Base-by-base conservation (phyloP, 345 rosid species). In the Nephelium lappaceum region DNA sequence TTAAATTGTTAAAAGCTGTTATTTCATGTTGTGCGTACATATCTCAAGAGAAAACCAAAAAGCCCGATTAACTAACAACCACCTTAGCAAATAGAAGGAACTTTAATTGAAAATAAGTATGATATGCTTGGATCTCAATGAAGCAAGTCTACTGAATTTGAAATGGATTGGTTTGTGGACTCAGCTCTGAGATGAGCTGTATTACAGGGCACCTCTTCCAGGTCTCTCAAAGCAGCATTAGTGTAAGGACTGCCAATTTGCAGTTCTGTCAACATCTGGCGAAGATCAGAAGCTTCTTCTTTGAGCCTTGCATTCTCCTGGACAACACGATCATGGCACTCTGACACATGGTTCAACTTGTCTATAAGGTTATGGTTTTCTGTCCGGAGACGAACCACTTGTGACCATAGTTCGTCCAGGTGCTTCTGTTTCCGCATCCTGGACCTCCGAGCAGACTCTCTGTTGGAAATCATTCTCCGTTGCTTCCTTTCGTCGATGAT, bases 361-460 rank as follows among this genome's bases (percentile, higher is more conserved):
- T 90, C 94, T 15, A 91, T 62, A 69, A 95, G 92, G 65, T 79
- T 85, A 70, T 89, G 88, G 62, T 96, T 96, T 84, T 94, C 95
- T 6, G 81, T 84, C 6, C 93, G 82, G 53, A 94, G 97, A 83
- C 97, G 86, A 70, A 89, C 70, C 18, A 93, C 97, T 76, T 93
- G 98, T 61, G 98, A 86, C 93, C 93, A 91, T 38, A 95, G 92
- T 82, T 95, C 99, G 83, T 95, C 98, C 38, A 95, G 91, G 88
- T 95, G 98, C 84, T 84, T 92, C 84, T 93, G 99, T 71, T 95
- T 95, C 81, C 99, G 83, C 98, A 93, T 93, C 88, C 99, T 79
- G 14, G 99, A 95, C 86, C 99, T 85, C 1, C 99, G 88, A 21
- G 99, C 99, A 5, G 99, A 95, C 81, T 95, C 99, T 80, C 99